Percentiles rank a stretch among this genome's conserved stretches.
These are phyloP conservation scores for Pseudonitzschia multiseries DNA, from an alignment of 108 stramenopile genomes.

Conservation along the genomic window DNA sequence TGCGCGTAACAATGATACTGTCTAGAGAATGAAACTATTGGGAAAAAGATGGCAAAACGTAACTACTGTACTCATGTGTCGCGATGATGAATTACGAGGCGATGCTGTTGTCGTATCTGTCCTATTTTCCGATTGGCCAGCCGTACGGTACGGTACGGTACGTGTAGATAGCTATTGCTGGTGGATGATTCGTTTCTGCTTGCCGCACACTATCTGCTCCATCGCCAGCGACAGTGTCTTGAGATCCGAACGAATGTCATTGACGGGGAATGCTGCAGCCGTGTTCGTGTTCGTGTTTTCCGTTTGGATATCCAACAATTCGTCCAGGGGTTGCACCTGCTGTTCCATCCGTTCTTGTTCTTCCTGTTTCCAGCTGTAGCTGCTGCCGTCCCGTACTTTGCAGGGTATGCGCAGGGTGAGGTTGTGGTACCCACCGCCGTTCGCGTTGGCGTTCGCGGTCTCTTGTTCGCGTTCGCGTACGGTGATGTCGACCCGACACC, in stretches of 20 bases:
- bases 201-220: constrained; percentile 15
- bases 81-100: too few relatives aligned
- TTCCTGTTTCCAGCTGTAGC: constrained; percentile 5
- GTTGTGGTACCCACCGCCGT: constrained; percentile 37
- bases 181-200: too few relatives aligned
- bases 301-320: constrained; percentile 7
- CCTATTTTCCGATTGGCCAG: too few relatives aligned
- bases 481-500: constrained; percentile 47
- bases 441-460: constrained; percentile 8
- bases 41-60: too few relatives aligned
- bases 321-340: constrained; percentile 28
- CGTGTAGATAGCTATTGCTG: background rate
- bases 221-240: constrained; percentile 37
- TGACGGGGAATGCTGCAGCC: constrained; percentile 10
- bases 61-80: too few relatives aligned
- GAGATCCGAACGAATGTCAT: constrained; percentile 39
- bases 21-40: too few relatives aligned
- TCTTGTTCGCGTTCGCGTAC: constrained; percentile 35
- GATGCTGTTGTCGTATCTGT: too few relatives aligned
- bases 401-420: constrained; percentile 47
- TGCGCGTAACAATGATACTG: too few relatives aligned
- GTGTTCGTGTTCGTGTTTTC: background rate
- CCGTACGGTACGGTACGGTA: too few relatives aligned
- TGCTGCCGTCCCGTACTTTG: constrained; percentile 22
- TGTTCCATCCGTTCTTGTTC: constrained; percentile 20